phyloP scores from a whole-genome alignment of 2,329 filamentous ascomycete genomes.

The Metarhizium sp. region DNA sequence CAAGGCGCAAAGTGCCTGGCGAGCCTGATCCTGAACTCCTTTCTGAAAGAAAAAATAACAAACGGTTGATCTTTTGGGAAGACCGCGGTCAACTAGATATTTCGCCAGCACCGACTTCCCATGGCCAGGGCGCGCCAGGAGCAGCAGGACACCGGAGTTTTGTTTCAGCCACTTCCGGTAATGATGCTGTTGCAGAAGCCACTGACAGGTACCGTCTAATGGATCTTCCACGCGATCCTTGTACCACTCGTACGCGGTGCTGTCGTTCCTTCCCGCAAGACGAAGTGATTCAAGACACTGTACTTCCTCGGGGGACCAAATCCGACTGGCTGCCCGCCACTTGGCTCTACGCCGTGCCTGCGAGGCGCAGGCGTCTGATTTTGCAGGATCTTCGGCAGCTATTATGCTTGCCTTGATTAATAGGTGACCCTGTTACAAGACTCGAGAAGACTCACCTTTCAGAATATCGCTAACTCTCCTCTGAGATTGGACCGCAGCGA shows the following conservation, averaged over 20 bases:
- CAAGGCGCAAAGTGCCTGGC: constrained; percentile 27
- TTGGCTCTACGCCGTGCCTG: constrained; percentile 3
- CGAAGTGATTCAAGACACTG: constrained; percentile 10
- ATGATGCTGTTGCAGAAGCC: constrained; percentile 20
- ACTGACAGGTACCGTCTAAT: constrained; percentile 19
- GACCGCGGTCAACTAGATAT: constrained; percentile 5
- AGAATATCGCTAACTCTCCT: constrained; percentile 6
- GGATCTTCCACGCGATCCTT: constrained; percentile 11
- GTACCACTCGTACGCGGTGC: constrained; percentile 19
- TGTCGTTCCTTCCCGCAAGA: constrained; percentile 1
- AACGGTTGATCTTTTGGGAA: constrained; percentile 14
- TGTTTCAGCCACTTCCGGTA: constrained; percentile 20
- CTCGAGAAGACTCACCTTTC: not conserved
- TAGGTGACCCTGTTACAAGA: not conserved
- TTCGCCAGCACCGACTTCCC: constrained; percentile 27
- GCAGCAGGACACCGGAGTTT: constrained; percentile 19
- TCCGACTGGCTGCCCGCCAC: not conserved
- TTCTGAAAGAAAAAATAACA: constrained; percentile 37
- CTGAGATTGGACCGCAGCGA: constrained; percentile 7
- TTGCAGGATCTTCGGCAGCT: not conserved
- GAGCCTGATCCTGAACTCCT: constrained; percentile 22
- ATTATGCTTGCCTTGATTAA: not conserved
- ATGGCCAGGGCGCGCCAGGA: constrained; percentile 29
- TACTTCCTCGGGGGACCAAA: not conserved
- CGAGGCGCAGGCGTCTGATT: not conserved